Evolutionary conservation across 1,139 yeast genomes (phyloP).

Genomic region (Zygoascus hellenicus): DNA sequence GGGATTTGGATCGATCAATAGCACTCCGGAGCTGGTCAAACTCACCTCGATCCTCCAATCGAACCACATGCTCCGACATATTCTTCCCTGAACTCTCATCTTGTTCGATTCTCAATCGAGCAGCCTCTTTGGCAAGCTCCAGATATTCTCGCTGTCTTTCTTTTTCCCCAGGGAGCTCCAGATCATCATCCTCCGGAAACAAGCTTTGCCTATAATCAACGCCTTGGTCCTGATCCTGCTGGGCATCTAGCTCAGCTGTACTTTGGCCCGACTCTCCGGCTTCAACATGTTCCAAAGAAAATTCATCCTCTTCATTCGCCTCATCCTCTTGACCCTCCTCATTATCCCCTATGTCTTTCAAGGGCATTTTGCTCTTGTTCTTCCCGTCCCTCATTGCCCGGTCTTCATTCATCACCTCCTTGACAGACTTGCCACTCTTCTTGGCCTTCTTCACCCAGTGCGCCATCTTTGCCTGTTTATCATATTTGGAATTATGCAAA

Average conservation of each 20-base stretch:
- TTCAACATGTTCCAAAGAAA: too few species aligned
- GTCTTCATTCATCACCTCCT: conserved; percentile 2
- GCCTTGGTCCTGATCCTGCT: neutral
- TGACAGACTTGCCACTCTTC: too few species aligned
- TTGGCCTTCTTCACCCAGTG: conserved; percentile 19
- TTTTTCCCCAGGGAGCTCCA: conserved; percentile 9
- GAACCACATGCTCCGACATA: conserved; percentile 7
- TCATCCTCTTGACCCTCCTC: too few species aligned
- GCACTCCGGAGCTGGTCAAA: conserved; percentile 19
- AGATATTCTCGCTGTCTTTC: conserved; percentile 5
- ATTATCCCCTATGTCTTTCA: too few species aligned
- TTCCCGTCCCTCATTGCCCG: neutral
- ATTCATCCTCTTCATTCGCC: too few species aligned
- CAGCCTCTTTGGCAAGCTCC: conserved; percentile 1
- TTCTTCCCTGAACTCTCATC: neutral
- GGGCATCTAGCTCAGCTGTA: too few species aligned
- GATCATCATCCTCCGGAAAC: conserved; percentile 14
- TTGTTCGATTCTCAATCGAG: neutral
- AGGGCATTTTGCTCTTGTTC: too few species aligned
- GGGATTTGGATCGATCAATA: conserved; percentile 21
- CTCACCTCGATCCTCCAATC: conserved; percentile 17
- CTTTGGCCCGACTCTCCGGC: neutral
- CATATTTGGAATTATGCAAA: conserved; percentile 29
- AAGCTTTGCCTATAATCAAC: conserved; percentile 7
- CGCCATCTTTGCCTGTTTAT: conserved; percentile 23